These are phyloP conservation scores for Setaria italica DNA, from an alignment of 202 grass and related monocot species.

Conservation along the genomic window DNA sequence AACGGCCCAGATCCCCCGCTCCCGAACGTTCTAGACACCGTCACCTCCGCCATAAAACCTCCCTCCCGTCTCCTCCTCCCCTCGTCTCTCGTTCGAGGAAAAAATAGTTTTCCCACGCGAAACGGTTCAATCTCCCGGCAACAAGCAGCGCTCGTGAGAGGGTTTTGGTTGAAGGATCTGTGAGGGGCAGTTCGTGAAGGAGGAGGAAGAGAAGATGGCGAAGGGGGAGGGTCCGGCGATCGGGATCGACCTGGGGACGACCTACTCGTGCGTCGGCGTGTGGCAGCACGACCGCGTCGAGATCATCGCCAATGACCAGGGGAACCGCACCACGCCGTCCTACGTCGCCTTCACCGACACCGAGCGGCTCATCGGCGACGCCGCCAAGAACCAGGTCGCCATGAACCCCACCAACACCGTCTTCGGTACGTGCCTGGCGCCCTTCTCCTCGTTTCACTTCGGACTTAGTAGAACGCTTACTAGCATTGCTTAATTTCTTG, in stretches of 20 bases:
- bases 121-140: not conserved
- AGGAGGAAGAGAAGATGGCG: constrained; percentile 55
- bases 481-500: not conserved
- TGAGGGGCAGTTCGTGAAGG: not conserved
- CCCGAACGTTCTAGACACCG: constrained; percentile 56
- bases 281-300: constrained; percentile 97
- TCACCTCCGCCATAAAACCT: constrained; percentile 44
- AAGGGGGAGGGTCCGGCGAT: constrained; percentile 85
- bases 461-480: too few relatives aligned
- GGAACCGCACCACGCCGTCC: constrained; percentile 94
- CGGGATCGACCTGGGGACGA: constrained; percentile 91
- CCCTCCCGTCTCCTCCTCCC: not conserved
- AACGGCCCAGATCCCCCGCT: constrained; percentile 39
- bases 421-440: constrained; percentile 63
- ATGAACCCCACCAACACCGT: constrained; percentile 98
- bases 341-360: constrained; percentile 95
- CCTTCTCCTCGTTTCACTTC: not conserved
- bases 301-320: constrained; percentile 97
- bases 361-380: constrained; percentile 93
- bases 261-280: constrained; percentile 93
- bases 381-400: constrained; percentile 97
- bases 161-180: not conserved
- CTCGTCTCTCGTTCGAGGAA: not conserved
- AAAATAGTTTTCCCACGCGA: not conserved
- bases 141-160: not conserved